These are phyloP conservation scores for Phoenix roebelenii DNA, from an alignment of 176 grass and related monocot species.

Conservation along the genomic window DNA sequence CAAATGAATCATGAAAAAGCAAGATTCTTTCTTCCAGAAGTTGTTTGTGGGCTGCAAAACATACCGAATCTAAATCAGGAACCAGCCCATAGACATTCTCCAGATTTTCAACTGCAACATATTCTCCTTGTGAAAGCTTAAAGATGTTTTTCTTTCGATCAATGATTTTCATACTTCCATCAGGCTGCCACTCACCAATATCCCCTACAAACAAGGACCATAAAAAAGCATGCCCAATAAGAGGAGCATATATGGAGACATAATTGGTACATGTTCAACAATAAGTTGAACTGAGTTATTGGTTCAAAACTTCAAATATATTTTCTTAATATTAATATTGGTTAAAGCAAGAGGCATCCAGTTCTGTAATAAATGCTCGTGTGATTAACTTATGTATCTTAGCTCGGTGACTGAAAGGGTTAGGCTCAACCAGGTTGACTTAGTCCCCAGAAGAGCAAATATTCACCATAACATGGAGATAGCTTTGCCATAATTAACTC, in stretches of 20 bases:
- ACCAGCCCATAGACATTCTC: constrained; percentile 74
- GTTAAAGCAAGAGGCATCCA: no score
- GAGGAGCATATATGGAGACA: constrained; percentile 4
- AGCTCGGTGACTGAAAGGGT: no score
- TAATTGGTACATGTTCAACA: no score
- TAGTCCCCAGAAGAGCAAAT: no score
- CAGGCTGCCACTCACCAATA: constrained; percentile 81
- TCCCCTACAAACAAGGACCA: constrained; percentile 42
- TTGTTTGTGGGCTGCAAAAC: background rate
- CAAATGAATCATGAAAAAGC: background rate
- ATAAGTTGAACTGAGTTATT: no score
- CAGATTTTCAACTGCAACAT: constrained; percentile 85
- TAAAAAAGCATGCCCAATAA: background rate
- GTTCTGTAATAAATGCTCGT: no score
- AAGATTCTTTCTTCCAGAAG: background rate
- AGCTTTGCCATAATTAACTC: no score
- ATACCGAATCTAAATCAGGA: constrained; percentile 69
- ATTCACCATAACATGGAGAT: no score
- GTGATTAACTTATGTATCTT: no score
- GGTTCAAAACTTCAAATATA: background rate
- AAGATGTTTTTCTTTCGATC: constrained; percentile 93
- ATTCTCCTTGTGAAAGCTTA: constrained; percentile 93
- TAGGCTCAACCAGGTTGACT: no score
- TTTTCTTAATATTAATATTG: background rate
- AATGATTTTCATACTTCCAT: constrained; percentile 92